Base-by-base conservation (phyloP, 2,329 filamentous ascomycete genomes). In the Aureobasidium mangrovei region DNA sequence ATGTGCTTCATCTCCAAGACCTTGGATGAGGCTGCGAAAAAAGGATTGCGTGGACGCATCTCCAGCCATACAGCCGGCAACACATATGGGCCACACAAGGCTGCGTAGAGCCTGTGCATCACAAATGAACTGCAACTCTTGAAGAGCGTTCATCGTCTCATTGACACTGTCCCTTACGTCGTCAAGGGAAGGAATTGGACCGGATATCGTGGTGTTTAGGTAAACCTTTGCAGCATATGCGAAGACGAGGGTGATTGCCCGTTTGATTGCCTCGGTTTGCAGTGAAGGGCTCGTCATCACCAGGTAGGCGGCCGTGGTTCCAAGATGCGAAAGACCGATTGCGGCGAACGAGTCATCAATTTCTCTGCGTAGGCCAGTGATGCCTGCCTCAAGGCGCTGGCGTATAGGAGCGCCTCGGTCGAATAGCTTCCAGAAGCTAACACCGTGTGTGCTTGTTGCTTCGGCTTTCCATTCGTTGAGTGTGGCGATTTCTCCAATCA, bases 51-150 rank as follows among this genome's bases (percentile, higher is more conserved):
- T 18, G 1, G 31, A 24, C 9, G 32, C 35, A 18, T 45, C 53
- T 24, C 39, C 44, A n/a, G 53, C 44, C 53, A 55, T 55, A n/a
- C 44, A 42, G 7, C 53, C 53, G 27, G 53, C 53, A n/a, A 55
- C 44, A 8, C 53, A 55, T 12, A 55, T 55, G 9, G 53, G 53
- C 53, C 53, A 55, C 6, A 51, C 44, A 2, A 55, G 45, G 32
- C 46, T 55, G 18, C 53, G 24, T n/a, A 47, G 28, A 31, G 53
- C 53, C 28, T 55, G 53, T 12, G 45, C 31, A 40, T 55, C 53
- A 9, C 45, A 48, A 7, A 55, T 39, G 9, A 33, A n/a, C 27
- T 41, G 53, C 27, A 55, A 10, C 12, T 51, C 53, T 27, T 47
- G 53, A 12, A 55, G n/a, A n/a, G 53, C 38, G 26, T 48, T 28